Evolutionary conservation across 441 rosid genomes (phyloP).

Genomic region (Jatropha podagrica): DNA sequence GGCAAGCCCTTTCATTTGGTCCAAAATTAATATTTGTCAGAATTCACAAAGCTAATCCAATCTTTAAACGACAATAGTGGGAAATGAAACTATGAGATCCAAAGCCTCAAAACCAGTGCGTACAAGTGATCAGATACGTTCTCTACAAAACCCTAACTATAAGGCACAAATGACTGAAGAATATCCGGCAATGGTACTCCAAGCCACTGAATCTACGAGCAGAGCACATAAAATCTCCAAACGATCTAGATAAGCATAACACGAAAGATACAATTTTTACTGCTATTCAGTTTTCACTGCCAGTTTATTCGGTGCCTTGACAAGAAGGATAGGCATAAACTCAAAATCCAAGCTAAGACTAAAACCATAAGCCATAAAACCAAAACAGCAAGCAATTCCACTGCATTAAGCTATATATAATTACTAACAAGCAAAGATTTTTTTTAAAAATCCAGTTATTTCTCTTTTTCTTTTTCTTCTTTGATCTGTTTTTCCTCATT

Average conservation of each 20-base stretch:
- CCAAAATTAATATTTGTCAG: too few relatives aligned
- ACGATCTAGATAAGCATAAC: background rate
- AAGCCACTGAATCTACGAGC: background rate
- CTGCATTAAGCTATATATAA: background rate
- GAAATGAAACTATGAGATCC: constrained; percentile 15
- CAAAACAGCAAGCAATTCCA: background rate
- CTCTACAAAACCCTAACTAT: background rate
- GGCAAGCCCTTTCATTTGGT: too few relatives aligned
- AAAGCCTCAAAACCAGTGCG: background rate
- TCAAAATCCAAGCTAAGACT: background rate
- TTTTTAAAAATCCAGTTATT: background rate
- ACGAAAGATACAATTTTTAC: background rate
- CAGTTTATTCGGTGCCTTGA: background rate
- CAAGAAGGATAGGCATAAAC: background rate
- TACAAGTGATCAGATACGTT: background rate
- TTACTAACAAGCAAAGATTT: background rate
- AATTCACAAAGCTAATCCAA: background rate
- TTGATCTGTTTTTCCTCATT: background rate
- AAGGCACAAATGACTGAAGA: background rate
- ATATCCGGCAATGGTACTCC: too few relatives aligned
- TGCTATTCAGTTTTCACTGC: background rate
- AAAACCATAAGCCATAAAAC: background rate
- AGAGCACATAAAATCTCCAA: background rate
- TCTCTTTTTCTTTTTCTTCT: background rate
- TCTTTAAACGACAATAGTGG: background rate